These are phyloP conservation scores for Zea luxurians DNA, from an alignment of 176 grass and related monocot species.

Conservation along the genomic window DNA sequence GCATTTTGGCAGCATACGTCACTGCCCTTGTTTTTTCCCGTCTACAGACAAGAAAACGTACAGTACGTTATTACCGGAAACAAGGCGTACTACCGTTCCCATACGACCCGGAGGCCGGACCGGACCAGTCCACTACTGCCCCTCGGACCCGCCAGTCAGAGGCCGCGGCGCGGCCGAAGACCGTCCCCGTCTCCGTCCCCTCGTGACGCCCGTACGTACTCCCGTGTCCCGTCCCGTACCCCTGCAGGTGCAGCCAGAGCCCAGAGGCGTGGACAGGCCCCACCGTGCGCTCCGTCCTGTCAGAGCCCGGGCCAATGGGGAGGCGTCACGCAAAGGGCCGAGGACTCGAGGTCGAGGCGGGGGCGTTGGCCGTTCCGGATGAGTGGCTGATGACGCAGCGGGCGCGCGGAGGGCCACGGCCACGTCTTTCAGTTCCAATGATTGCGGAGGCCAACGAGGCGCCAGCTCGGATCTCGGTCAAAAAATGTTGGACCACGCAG, in stretches of 20 bases:
- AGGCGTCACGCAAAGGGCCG: not conserved
- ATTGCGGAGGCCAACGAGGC: not conserved
- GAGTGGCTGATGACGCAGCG: not conserved
- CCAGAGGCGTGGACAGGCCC: not conserved
- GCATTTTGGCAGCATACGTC: not conserved
- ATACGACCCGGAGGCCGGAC: not conserved
- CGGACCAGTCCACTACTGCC: not conserved
- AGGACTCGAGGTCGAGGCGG: not conserved
- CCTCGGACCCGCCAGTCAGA: not conserved
- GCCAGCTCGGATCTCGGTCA: slow-evolving; percentile 30
- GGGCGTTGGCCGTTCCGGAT: not conserved
- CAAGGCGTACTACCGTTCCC: not conserved
- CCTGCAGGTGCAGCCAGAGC: not conserved
- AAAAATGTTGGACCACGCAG: slow-evolving; percentile 20
- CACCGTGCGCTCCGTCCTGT: not conserved
- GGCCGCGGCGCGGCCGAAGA: slow-evolving; percentile 2
- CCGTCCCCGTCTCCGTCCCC: slow-evolving; percentile 3
- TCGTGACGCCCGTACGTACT: not conserved
- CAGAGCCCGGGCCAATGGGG: not conserved
- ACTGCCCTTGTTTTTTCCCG: not conserved
- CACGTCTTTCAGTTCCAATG: not conserved
- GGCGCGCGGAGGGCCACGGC: not conserved
- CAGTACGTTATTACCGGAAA: not conserved
- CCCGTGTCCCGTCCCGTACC: not conserved
- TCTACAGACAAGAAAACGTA: not conserved